Percentiles rank a stretch among this genome's conserved stretches.
phyloP scores from a whole-genome alignment of 345 rosid species.

The Gossypium turneri region DNA sequence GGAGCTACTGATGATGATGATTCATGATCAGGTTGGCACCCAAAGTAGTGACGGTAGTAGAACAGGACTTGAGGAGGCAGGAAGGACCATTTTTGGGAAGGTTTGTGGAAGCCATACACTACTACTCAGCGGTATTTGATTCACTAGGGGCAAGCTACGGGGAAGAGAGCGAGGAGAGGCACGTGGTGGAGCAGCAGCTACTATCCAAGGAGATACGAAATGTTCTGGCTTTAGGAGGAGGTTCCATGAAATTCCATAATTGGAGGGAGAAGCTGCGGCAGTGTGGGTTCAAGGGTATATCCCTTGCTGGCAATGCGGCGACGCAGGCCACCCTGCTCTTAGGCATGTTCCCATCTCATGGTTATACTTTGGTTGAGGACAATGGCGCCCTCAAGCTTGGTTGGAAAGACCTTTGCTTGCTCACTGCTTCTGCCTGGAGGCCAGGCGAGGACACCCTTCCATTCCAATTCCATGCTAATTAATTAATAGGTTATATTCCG shows the following conservation, averaged over 20 bases:
- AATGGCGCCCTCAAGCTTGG: slow-evolving; percentile 90
- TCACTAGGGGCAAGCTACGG: slow-evolving; percentile 93
- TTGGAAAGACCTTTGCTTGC: slow-evolving; percentile 97
- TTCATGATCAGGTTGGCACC: slow-evolving; percentile 71
- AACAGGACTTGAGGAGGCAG: slow-evolving; percentile 90
- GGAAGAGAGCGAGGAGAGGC: slow-evolving; percentile 96
- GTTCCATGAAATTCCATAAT: slow-evolving; percentile 66
- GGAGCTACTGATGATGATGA: not conserved
- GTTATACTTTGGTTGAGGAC: slow-evolving; percentile 94
- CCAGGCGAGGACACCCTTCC: slow-evolving; percentile 39
- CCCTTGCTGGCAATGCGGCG: slow-evolving; percentile 88
- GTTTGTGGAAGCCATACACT: slow-evolving; percentile 96
- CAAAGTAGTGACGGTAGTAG: slow-evolving; percentile 94
- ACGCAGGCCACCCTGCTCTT: slow-evolving; percentile 83
- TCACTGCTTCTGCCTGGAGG: slow-evolving; percentile 98
- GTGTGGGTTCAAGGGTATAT: slow-evolving; percentile 77
- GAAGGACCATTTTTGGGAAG: slow-evolving; percentile 88
- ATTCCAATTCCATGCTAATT: slow-evolving; percentile 1
- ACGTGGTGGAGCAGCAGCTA: slow-evolving; percentile 93
- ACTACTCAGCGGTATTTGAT: slow-evolving; percentile 92
- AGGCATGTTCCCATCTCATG: slow-evolving; percentile 93
- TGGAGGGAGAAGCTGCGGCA: slow-evolving; percentile 94
- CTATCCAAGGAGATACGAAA: slow-evolving; percentile 84
- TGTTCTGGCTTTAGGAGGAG: slow-evolving; percentile 59
- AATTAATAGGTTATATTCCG: too few relatives aligned